Base-by-base conservation (phyloP, 139 green algal genomes). In the Pleodorina starrii region DNA sequence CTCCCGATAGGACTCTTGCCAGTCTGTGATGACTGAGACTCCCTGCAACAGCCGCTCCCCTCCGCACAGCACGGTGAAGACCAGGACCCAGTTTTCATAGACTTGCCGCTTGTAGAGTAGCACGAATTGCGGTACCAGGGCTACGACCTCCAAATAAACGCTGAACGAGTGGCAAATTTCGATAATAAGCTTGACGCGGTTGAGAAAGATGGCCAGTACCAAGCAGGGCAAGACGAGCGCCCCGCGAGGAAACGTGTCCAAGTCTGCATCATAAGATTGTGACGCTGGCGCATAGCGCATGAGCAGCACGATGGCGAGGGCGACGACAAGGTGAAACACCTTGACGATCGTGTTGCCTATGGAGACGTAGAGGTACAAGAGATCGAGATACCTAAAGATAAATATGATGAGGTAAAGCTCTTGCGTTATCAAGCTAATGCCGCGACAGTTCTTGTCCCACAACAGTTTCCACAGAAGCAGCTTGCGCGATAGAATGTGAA, bases 121-220 rank as follows among this genome's bases (percentile, higher is more conserved):
- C 21, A 92, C 82, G 38, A 92, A 87, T 74, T 92, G 89, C 7
- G 89, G 89, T 50, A 91, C 63, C 5, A 91, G 69, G 25, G 57
- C 88, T 21, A 91, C 25, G 1, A 84, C 80, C 43, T 91, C 88
- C 69, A 91, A 54, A 54, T 91, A 91, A 6, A 87, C 60, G 38
- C 57, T 84, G 89, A 90, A 92, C 21, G 69, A 63, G 57, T 92
- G 89, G 51, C 72, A 87, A 3, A 92, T 87, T 68, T 92, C 89
- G 6, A 92, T 78, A 21, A 92, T 86, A 14, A 92, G 75, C 12
- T 90, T 76, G 9, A 92, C 84, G 12, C 80, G 87, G 83, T 92
- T 87, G 17, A 90, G 83, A 36, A 92, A 74, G n/a, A 92, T 16
- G 9, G 83, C 83, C 29, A 92, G 51, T 4, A 92, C 38, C 11